Base-by-base conservation (phyloP, 805 yeast genomes). In the Isabelozyma gotoi region DNA sequence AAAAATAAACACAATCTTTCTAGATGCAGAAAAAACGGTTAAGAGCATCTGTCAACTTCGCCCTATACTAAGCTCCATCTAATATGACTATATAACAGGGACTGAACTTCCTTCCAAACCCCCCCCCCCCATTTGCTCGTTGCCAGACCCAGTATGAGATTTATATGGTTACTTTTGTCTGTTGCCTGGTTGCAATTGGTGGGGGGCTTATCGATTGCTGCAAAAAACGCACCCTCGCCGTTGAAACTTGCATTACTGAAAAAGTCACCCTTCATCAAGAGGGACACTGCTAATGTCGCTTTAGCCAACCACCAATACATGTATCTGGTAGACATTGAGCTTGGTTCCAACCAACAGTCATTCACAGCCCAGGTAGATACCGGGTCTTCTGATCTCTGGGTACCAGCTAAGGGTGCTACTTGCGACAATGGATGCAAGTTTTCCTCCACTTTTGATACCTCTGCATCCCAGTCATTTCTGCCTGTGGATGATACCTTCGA, bases 361-460 rank as follows among this genome's bases (percentile, higher is more conserved):
- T 47, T 58, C 32, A 47, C 47, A 7, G 59, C 54, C 16, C 43
- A 46, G 39, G 33, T 60, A 18, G 65, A 60, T 40, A 60, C 63
- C 14, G 65, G 63, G 5, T 54, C 60, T 5, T 51, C 63, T 7
- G 65, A 60, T 36, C 52, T 59, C 18, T 60, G 65, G 65, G 51
- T 60, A 29, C 52, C 59, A 6, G 66, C 54, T 19, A 33, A 52
- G 52, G n/a, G 58, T 54, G 43, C 50, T 53, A 27, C 56, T 48
- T 27, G 67, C 52, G 38, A 35, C 14, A 19, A 24, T 24, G 39
- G 39, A 7, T 24, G 29, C 29, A 24, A 24, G 12, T 24, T 24
- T n/a, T 3, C n/a, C 29, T 10, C 8, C 29, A 20, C 39, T 16
- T 36, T 36, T 36, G 39, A 36, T 36, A 20, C 39, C n/a, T 14